Evolutionary conservation across 129 eudicot species (phyloP), one percentile per base, ranked within the genome.

Genomic region (Centaurea solstitialis): DNA sequence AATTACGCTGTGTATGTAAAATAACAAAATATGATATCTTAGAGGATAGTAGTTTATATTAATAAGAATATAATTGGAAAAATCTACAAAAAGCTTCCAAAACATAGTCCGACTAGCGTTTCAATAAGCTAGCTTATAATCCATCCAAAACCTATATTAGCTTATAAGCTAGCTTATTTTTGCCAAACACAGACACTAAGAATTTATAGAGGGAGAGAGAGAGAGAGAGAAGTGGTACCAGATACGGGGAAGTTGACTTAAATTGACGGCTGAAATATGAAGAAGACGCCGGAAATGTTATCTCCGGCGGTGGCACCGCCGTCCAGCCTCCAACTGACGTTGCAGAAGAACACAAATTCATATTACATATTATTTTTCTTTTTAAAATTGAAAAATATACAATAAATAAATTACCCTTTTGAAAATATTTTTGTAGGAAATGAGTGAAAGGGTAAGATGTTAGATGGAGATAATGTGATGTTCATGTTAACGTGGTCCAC

Each of bases 211-310:
- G n/a, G 2, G 7, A 50, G 18, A 50, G 18, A 15, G 61, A 50
- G 18, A 70, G 23, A 38, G 57, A 71, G 13, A 71, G 17, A 18
- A 18, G 57, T n/a, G 13, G 75, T 71, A 71, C 75, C 75, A 3
- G 57, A 38, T 5, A 9, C 13, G 6, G 7, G 50, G 53, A 38
- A 8, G 30, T 9, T 38, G 33, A 71, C 38, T 41, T 38, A 4
- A 39, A 23, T 76, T 21, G 69, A 30, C 20, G 18, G 28, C 68
- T 10, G n/a, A 76, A 13, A 65, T 13, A 65, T 40, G 73, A 64
- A 38, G 80, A 76, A 39, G 73, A 76, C 23, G 13, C 8, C 5
- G 80, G 62, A 65, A 65, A 76, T 65, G 39, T 0, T 39, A 76
- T 23, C 40, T 65, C 40, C 57, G 59, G 37, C 59, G 22, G 57